Evolutionary conservation across 345 rosid species (phyloP), one percentile per base, ranked within the genome.

Genomic region (Salix koriyanagi): DNA sequence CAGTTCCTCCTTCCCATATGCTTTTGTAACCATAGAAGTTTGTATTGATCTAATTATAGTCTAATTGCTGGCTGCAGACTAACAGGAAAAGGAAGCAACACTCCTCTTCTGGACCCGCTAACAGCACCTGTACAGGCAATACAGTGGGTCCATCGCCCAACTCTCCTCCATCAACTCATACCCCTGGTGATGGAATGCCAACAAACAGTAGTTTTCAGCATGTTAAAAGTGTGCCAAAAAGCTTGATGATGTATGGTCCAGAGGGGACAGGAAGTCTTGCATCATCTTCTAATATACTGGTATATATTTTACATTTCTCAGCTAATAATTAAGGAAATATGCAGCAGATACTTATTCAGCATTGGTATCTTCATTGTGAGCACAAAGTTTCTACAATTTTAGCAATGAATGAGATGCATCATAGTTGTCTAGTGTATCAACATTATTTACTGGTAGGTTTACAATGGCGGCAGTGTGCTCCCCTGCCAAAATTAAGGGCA

Each of bases 121-220:
- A 86, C 75, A 87, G 90, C 83, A 83, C 90, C 67, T 87, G 92
- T 23, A 90, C 92, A 5, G 94, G 88, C 84, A 89, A 85, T 79
- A 88, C 86, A 30, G 87, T 83, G 16, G 89, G 89, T 42, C 90
- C 88, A 79, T 89, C 91, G 4, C 86, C 93, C 14, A 85, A 69
- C 70, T 89, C 94, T 75, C 91, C 92, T 65, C 90, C 88, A 30
- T 90, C 94, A 79, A 86, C 91, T 67, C 94, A 87, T 58, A 87
- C 90, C 12, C 86, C 91, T 65, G 90, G 94, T 39, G 94, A 90
- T 79, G 94, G 87, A 79, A 77, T 87, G 54, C 77, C 84, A 67
- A 81, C 86, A 36, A 83, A 85, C 34, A 79, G 79, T 67, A 85
- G 86, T 69, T 61, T 87, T 77, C 89, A 83, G 79, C 84, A 82